These are phyloP conservation scores for Rhizopogon roseolus DNA, from an alignment of 768 basidiomycete genomes.

Conservation along the genomic window DNA sequence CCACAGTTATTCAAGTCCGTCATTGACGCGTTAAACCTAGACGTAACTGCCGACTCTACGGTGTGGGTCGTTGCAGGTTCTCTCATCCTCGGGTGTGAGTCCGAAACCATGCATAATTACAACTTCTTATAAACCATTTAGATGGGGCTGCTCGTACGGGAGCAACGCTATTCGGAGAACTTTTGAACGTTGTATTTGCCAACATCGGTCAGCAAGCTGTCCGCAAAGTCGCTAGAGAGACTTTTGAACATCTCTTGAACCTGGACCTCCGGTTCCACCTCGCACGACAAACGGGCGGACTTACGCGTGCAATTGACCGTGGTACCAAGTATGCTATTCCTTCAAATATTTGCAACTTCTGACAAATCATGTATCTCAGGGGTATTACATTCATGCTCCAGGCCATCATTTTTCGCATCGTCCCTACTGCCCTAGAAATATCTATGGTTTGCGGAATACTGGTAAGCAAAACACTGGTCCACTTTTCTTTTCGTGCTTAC, in stretches of 20 bases:
- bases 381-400: conserved; percentile 95
- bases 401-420: conserved; percentile 90
- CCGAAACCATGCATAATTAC: neutral
- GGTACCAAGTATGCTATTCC: conserved; percentile 77
- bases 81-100: conserved; percentile 86
- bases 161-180: conserved; percentile 84
- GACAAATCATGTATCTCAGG: conserved; percentile 34
- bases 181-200: conserved; percentile 94
- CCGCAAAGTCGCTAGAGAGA: conserved; percentile 91
- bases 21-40: conserved; percentile 85
- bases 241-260: conserved; percentile 89
- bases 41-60: conserved; percentile 66
- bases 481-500: neutral
- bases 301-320: conserved; percentile 94
- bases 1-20: conserved; percentile 92
- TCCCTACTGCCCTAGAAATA: conserved; percentile 94
- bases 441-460: conserved; percentile 96
- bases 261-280: conserved; percentile 92
- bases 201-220: conserved; percentile 93
- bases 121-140: conserved; percentile 25
- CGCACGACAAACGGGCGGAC: conserved; percentile 88
- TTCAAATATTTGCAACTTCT: neutral
- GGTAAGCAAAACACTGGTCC: conserved; percentile 39
- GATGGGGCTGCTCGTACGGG: conserved; percentile 90
- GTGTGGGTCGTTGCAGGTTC: conserved; percentile 93